Evolutionary conservation across 2,329 filamentous ascomycete genomes (phyloP).

Genomic region (Arthroderma sp.): DNA sequence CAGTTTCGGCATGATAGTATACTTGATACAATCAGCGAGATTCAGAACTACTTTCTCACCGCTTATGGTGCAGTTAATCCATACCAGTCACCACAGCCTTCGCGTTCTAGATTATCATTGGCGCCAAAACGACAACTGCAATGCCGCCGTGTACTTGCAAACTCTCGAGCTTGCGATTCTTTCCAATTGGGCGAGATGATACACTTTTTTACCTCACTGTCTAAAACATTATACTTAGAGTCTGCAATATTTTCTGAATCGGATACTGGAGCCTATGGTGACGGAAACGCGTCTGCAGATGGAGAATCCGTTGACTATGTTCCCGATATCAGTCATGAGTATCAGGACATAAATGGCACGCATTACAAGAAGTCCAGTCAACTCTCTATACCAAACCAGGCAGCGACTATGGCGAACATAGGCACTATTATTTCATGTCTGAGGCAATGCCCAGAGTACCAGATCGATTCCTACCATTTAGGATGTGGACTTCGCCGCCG

Average conservation of each 20-base stretch:
- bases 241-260: slow-evolving; percentile 29
- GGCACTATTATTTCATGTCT: slow-evolving; percentile 26
- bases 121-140: slow-evolving; percentile 19
- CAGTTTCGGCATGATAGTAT: slow-evolving; percentile 31
- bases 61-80: slow-evolving; percentile 29
- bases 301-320: too few species aligned
- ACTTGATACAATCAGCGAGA: slow-evolving; percentile 32
- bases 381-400: background rate
- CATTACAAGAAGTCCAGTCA: too few species aligned
- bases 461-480: slow-evolving; percentile 31
- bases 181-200: slow-evolving; percentile 37
- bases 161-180: slow-evolving; percentile 33
- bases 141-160: slow-evolving; percentile 32
- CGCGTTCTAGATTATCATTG: slow-evolving; percentile 6
- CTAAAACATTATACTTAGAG: slow-evolving; percentile 33
- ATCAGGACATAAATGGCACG: background rate
- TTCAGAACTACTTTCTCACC: slow-evolving; percentile 33
- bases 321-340: background rate
- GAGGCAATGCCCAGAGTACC: slow-evolving; percentile 33
- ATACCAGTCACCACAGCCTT: slow-evolving; percentile 13
- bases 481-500: slow-evolving; percentile 34
- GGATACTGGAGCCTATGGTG: slow-evolving; percentile 13
- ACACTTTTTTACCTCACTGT: slow-evolving; percentile 32
- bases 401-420: slow-evolving; percentile 21
- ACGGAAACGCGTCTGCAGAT: slow-evolving; percentile 12